These are phyloP conservation scores for Marasmius oreades DNA, from an alignment of 1,284 basidiomycete species.

Conservation along the genomic window DNA sequence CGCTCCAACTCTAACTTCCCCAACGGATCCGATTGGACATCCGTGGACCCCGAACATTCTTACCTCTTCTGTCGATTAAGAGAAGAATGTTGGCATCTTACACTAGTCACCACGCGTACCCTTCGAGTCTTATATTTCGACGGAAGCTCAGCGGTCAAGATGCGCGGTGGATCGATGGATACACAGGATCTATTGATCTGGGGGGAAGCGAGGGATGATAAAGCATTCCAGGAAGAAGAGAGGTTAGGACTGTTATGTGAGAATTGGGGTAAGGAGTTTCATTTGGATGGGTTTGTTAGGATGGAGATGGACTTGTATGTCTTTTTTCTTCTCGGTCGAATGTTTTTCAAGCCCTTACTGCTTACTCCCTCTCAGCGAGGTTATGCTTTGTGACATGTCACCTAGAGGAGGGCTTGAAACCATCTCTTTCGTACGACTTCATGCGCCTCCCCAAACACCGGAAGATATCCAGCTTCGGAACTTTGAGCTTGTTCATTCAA, in stretches of 20 bases:
- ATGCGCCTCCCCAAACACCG: not conserved
- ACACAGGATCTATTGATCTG: conserved; percentile 39
- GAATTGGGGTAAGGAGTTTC: conserved; percentile 29
- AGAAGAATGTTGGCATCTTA: conserved; percentile 34
- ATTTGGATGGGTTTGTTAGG: conserved; percentile 38
- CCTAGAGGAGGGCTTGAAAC: conserved; percentile 31
- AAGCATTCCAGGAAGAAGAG: conserved; percentile 22
- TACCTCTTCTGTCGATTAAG: conserved; percentile 28
- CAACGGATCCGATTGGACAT: conserved; percentile 34
- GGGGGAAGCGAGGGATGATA: conserved; percentile 22
- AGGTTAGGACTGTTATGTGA: conserved; percentile 30
- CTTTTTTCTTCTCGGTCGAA: not conserved
- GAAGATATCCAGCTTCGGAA: conserved; percentile 14
- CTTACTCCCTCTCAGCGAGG: conserved; percentile 33
- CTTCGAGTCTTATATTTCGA: conserved; percentile 43
- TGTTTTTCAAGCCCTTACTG: not conserved
- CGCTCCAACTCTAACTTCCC: conserved; percentile 24
- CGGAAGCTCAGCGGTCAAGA: conserved; percentile 36
- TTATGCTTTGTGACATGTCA: conserved; percentile 48
- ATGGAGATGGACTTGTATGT: conserved; percentile 50
- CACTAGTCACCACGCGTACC: conserved; percentile 30
- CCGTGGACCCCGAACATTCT: conserved; percentile 43
- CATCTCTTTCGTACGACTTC: conserved; percentile 26
- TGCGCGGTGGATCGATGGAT: conserved; percentile 34
- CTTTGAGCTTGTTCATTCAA: conserved; percentile 30